Percentiles rank a stretch among this genome's conserved stretches.
phyloP scores from a whole-genome alignment of 2,329 filamentous ascomycete genomes.

The Cladosporium sp. region DNA sequence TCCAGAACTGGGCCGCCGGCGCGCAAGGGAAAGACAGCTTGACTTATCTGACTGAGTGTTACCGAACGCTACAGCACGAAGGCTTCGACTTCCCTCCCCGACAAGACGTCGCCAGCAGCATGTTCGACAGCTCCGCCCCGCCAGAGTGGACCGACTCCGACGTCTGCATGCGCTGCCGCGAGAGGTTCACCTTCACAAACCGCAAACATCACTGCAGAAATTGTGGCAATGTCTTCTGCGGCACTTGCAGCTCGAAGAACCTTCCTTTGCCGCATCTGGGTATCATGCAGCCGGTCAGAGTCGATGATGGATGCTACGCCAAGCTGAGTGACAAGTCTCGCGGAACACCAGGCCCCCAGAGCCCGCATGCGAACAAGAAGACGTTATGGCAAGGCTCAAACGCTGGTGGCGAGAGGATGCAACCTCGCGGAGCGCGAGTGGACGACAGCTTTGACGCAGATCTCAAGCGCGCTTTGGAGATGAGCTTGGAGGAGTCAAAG shows the following conservation, averaged over 20 bases:
- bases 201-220: slow-evolving; percentile 98
- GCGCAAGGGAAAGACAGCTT: slow-evolving; percentile 81
- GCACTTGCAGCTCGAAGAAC: slow-evolving; percentile 86
- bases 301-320: slow-evolving; percentile 92
- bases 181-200: slow-evolving; percentile 94
- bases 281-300: slow-evolving; percentile 84
- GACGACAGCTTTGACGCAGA: slow-evolving; percentile 95
- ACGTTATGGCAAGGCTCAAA: slow-evolving; percentile 52
- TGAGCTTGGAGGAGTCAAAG: slow-evolving; percentile 94
- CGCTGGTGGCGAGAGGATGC: slow-evolving; percentile 55
- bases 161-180: slow-evolving; percentile 97
- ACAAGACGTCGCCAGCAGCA: slow-evolving; percentile 84
- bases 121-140: slow-evolving; percentile 96
- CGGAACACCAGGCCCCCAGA: slow-evolving; percentile 21
- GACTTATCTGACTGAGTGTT: slow-evolving; percentile 83
- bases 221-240: slow-evolving; percentile 96
- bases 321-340: slow-evolving; percentile 73
- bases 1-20: slow-evolving; percentile 89
- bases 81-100: slow-evolving; percentile 87
- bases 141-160: slow-evolving; percentile 98
- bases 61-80: slow-evolving; percentile 75
- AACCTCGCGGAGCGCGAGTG: slow-evolving; percentile 81
- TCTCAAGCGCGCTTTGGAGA: slow-evolving; percentile 85
- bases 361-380: slow-evolving; percentile 40
- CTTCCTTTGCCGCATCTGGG: slow-evolving; percentile 88